Base-by-base conservation (phyloP, 495 filamentous ascomycete species). In the Talaromyces trachyspermus region DNA sequence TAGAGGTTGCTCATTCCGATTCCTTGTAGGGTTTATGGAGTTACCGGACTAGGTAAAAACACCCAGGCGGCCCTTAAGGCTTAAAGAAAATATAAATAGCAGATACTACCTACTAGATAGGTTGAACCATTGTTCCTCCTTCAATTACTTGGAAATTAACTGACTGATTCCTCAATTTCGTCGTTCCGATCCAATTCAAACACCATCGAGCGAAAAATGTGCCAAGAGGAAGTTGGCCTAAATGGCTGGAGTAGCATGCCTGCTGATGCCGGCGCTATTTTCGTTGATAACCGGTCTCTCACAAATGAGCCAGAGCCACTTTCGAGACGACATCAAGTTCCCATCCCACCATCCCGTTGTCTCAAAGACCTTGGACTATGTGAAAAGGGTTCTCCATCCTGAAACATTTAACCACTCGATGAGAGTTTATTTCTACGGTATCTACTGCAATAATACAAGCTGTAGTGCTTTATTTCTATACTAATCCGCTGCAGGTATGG, bases 321-420 rank as follows among this genome's bases (percentile, higher is more conserved):
- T 5, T 23, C 46, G 0, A 38, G 41, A 42, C 8, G 53, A 57
- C 1, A 53, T 62, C 37, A 43, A 51, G 22, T 62, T 62, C 25
- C 59, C 59, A 22, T 49, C 43, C 42, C 46, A 59, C 17, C 54
- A 62, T 26, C 46, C 55, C 5, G 12, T 49, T 0, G 60, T 57
- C 12, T 30, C 45, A n/a, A 58, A 55, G 30, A 58, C 57, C 10
- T 24, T 54, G 25, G 18, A 54, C 2, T 63, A 61, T 24, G 60
- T 51, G 5, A 58, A 57, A 20, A 15, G 19, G 8, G 24, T 24
- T 19, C 50, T 44, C 54, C 68, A 12, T 49, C 57, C 43, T 51
- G 47, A 78, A 52, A 85, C 82, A 2, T 85, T 79, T 60, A 80
- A 86, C 56, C 86, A 89, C 63, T 78, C 72, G 12, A 85, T 89